These are phyloP conservation scores for Byssochlamys sp. DNA, from an alignment of 2,329 filamentous ascomycete genomes.

Conservation along the genomic window DNA sequence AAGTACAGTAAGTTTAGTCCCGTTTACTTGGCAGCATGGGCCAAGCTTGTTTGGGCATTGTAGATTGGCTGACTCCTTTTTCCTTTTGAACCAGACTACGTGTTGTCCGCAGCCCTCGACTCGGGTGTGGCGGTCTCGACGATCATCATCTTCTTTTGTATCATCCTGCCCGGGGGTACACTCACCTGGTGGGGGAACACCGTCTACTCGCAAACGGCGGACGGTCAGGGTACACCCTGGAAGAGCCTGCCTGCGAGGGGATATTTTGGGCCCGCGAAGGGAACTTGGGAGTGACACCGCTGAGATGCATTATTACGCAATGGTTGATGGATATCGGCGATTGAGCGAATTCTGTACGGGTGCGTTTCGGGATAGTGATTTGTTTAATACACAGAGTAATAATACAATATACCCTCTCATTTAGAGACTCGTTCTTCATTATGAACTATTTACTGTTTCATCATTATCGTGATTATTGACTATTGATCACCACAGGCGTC, in stretches of 20 bases:
- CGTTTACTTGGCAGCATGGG: neutral
- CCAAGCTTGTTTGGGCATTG: neutral
- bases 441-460: too few species aligned
- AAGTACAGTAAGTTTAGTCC: conserved; percentile 34
- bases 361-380: neutral
- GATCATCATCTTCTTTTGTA: conserved; percentile 37
- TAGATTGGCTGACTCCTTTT: neutral
- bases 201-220: conserved; percentile 29
- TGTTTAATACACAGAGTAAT: neutral
- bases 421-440: neutral
- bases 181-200: conserved; percentile 37
- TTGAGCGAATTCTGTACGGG: neutral
- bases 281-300: neutral
- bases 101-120: conserved; percentile 36
- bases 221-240: conserved; percentile 31
- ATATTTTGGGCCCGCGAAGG: neutral
- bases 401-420: neutral
- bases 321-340: neutral
- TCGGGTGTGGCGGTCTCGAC: conserved; percentile 35
- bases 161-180: conserved; percentile 31
- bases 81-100: conserved; percentile 22
- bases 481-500: neutral
- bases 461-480: neutral
- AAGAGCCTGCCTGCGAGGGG: conserved; percentile 4
- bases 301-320: neutral